These are phyloP conservation scores for carrot (Daucus carota) DNA, from an alignment of 129 eudicot species.

Conservation along the genomic window DH1_v3.0 NC_030385.2:6854001-6854500, in stretches of 20 bases:
- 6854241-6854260: not conserved
- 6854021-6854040: not conserved
- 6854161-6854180: constrained; percentile 72
- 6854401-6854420: not conserved
- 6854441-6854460: not conserved
- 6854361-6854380: not conserved
- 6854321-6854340: not conserved
- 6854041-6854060: not conserved
- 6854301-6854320: not conserved
- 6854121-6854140: constrained; percentile 89
- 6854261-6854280: not conserved
- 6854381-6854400: not conserved
- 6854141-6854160: constrained; percentile 98
- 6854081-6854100: constrained; percentile 87
- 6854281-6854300: not conserved
- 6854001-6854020: not conserved
- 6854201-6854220: too few relatives aligned
- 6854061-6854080: constrained; percentile 86
- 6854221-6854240: not conserved
- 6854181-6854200: not conserved
- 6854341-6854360: not conserved
- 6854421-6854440: not conserved
- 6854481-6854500: not conserved
- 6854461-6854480: not conserved
- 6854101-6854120: constrained; percentile 97